phyloP scores from a whole-genome alignment of 495 filamentous ascomycete species.

The Lindgomyces ingoldianus region DNA sequence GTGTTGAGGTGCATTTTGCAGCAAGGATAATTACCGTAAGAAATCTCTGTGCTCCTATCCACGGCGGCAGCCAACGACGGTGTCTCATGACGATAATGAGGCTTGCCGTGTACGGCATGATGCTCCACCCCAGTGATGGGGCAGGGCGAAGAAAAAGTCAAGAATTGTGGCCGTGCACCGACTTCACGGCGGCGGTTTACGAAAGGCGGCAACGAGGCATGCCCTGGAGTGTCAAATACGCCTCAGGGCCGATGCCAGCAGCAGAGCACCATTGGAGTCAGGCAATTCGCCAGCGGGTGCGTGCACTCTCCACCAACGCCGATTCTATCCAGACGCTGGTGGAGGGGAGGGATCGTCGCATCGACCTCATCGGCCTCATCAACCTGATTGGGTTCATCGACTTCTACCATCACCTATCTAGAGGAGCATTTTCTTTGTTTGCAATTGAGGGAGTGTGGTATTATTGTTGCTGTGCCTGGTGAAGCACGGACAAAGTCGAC shows the following conservation, averaged over 20 bases:
- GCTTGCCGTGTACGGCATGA: too few relatives aligned
- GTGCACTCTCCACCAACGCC: background rate
- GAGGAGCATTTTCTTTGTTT: background rate
- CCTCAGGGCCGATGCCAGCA: slow-evolving; percentile 5
- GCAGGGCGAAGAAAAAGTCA: too few relatives aligned
- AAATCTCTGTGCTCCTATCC: background rate
- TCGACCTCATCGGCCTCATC: too few relatives aligned
- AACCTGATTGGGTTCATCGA: too few relatives aligned
- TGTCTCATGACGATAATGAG: too few relatives aligned
- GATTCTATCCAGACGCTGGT: background rate
- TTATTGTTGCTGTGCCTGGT: background rate
- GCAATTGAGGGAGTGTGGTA: background rate
- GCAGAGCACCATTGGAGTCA: background rate
- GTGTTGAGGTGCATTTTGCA: background rate
- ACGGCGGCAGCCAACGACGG: background rate
- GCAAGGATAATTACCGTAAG: background rate
- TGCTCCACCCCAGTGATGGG: too few relatives aligned
- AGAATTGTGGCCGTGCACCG: background rate
- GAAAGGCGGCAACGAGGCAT: too few relatives aligned
- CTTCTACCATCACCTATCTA: too few relatives aligned
- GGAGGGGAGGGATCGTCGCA: too few relatives aligned
- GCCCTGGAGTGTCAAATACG: background rate
- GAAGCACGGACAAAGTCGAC: too few relatives aligned
- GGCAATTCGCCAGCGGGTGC: background rate
- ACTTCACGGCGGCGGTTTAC: too few relatives aligned